Evolutionary conservation across 441 rosid species (phyloP).

Genomic region (Adansonia gregorii): DNA sequence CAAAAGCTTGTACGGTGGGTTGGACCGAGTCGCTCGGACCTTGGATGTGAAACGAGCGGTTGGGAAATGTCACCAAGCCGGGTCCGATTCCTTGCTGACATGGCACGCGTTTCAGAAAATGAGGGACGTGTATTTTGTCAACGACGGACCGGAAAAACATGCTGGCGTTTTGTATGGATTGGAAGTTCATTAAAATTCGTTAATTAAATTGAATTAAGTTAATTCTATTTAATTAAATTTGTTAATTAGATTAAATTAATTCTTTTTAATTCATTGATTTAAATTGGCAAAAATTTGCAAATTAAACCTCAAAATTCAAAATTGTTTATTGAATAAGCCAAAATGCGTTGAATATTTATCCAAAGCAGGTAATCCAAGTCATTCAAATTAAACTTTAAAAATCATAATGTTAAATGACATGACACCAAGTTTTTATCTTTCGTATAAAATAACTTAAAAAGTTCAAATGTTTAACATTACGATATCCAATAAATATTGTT

Average conservation of each 20-base stretch:
- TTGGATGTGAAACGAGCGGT: conserved; percentile 70
- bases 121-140: conserved; percentile 64
- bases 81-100: conserved; percentile 87
- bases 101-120: conserved; percentile 92
- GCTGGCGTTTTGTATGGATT: conserved; percentile 89
- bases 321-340: background rate
- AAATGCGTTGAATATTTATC: background rate
- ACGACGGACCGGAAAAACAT: conserved; percentile 71
- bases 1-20: conserved; percentile 70
- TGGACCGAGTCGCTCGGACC: conserved; percentile 78
- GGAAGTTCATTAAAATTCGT: conserved; percentile 44
- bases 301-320: background rate
- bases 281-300: background rate
- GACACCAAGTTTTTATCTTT: too few relatives aligned
- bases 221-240: conserved; percentile 8
- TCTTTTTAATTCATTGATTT: conserved; percentile 25
- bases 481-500: too few relatives aligned
- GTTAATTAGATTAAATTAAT: background rate
- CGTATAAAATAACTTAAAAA: too few relatives aligned
- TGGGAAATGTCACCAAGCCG: conserved; percentile 93
- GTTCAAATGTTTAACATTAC: too few relatives aligned
- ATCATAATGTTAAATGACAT: too few relatives aligned
- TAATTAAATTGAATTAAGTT: background rate
- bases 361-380: background rate
- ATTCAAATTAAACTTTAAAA: too few relatives aligned